Conservation (phyloP, 2,329 filamentous ascomycete species). For the Ambrosiella xylebori region DNA sequence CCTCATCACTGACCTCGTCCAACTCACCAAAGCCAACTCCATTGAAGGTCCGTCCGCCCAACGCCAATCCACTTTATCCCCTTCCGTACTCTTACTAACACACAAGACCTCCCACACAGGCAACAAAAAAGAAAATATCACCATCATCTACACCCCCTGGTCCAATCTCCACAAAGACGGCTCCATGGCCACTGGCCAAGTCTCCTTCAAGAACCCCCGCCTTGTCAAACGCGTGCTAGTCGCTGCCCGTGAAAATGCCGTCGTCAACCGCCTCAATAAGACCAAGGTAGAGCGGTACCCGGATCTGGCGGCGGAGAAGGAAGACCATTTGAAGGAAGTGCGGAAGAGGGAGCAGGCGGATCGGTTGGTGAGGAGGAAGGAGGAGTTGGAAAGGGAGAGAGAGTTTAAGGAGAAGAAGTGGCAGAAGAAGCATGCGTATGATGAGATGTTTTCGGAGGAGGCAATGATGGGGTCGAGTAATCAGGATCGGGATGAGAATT, state of each 20-base stretch:
- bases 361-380: conserved; percentile 49
- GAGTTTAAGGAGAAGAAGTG: conserved; percentile 80
- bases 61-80: not conserved
- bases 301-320: conserved; percentile 66
- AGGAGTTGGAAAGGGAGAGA: conserved; percentile 54
- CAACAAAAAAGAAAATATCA: conserved; percentile 97
- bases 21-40: conserved; percentile 95
- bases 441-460: conserved; percentile 75
- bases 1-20: conserved; percentile 75
- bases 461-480: conserved; percentile 65
- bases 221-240: conserved; percentile 75
- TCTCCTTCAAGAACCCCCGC: conserved; percentile 80
- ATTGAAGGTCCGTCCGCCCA: conserved; percentile 54
- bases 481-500: conserved; percentile 60
- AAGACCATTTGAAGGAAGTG: conserved; percentile 54
- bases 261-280: conserved; percentile 97
- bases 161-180: conserved; percentile 90
- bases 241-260: conserved; percentile 62
- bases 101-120: conserved; percentile 31
- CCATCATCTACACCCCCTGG: conserved; percentile 95
- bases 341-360: conserved; percentile 52
- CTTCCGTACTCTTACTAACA: not conserved
- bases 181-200: conserved; percentile 87
- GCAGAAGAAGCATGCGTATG: conserved; percentile 96
- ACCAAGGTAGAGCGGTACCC: conserved; percentile 79